Evolutionary conservation across 257 asterid genomes (phyloP).

Genomic region (Solanum gandarillasii): DNA sequence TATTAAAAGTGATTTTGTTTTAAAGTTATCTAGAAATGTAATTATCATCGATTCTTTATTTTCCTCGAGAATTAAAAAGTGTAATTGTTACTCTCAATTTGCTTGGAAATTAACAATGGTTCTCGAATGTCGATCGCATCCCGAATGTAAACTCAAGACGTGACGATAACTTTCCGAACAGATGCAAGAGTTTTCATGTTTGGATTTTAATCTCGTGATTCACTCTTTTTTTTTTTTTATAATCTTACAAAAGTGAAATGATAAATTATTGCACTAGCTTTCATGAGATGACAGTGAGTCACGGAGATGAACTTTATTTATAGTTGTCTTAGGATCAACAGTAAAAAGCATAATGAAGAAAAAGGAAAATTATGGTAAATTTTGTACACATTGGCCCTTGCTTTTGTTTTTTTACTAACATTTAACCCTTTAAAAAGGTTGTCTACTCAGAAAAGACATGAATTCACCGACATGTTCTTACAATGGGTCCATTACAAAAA

Average conservation of each 20-base stretch:
- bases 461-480: not conserved
- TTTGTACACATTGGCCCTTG: not conserved
- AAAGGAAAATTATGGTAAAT: not conserved
- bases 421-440: not conserved
- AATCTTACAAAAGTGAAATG: not conserved
- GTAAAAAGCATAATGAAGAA: not conserved
- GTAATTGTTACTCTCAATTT: no score
- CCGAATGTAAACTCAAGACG: rapidly evolving
- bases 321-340: not conserved
- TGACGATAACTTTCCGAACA: no score
- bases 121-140: rapidly evolving
- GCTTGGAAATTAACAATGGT: no score
- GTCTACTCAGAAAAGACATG: not conserved
- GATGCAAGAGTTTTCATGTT: no score
- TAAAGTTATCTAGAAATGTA: no score
- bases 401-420: not conserved
- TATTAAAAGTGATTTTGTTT: no score
- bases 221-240: not conserved
- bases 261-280: not conserved
- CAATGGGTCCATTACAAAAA: not conserved
- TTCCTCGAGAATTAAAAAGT: no score
- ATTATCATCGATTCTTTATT: no score
- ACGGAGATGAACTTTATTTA: not conserved
- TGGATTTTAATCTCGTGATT: not conserved
- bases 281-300: not conserved